Evolutionary conservation across 345 rosid genomes (phyloP).

Genomic region (Eucalyptus paniculata): DNA sequence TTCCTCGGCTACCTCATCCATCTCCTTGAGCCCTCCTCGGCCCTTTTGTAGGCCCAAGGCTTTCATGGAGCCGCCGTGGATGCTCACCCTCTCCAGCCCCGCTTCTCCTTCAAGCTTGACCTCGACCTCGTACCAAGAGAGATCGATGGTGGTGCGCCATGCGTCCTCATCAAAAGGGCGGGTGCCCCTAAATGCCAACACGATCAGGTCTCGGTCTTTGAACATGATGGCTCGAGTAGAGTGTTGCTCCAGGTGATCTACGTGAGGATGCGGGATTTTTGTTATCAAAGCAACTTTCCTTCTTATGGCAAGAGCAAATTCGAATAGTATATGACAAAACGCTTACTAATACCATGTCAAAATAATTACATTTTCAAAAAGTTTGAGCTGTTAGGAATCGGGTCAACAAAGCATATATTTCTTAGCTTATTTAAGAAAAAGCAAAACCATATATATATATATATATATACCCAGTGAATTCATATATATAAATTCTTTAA

Average conservation of each 20-base stretch:
- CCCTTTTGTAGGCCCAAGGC: slow-evolving; percentile 37
- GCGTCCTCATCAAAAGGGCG: slow-evolving; percentile 26
- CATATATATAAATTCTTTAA: neutral
- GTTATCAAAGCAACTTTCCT: neutral
- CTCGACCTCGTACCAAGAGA: slow-evolving; percentile 29
- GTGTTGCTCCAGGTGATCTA: slow-evolving; percentile 10
- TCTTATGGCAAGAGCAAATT: neutral
- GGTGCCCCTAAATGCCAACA: slow-evolving; percentile 40
- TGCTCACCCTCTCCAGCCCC: neutral
- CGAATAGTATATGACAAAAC: neutral
- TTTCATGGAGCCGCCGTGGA: slow-evolving; percentile 54
- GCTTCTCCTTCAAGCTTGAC: slow-evolving; percentile 1
- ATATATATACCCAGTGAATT: neutral
- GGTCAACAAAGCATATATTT: neutral
- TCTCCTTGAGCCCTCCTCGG: slow-evolving; percentile 37
- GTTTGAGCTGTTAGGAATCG: neutral
- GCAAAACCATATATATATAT: too few relatives aligned
- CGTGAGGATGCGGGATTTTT: neutral
- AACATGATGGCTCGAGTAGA: slow-evolving; percentile 22
- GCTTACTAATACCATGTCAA: neutral
- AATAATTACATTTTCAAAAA: neutral
- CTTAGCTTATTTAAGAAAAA: too few relatives aligned
- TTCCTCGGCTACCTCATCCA: neutral
- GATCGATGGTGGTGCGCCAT: slow-evolving; percentile 28
- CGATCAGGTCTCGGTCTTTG: slow-evolving; percentile 8